phyloP scores from a whole-genome alignment of 129 eudicot genomes.

The Flaveria ramosissima region DNA sequence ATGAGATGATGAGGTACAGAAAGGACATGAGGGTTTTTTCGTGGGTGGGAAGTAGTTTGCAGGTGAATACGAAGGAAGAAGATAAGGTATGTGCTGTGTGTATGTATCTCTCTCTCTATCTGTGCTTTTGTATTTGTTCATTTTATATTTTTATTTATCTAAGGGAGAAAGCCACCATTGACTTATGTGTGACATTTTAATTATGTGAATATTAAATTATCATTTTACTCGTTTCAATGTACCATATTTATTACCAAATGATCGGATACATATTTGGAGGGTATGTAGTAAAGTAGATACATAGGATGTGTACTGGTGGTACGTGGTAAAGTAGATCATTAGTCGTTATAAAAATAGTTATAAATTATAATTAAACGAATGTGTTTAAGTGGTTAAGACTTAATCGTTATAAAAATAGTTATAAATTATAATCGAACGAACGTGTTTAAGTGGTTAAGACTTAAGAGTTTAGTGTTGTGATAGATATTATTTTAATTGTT shows the following conservation, averaged over 20 bases:
- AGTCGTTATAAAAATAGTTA: too few relatives aligned
- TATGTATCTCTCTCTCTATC: conserved; percentile 3
- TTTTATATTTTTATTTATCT: conserved; percentile 25
- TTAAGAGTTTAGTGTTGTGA: too few relatives aligned
- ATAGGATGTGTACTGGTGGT: too few relatives aligned
- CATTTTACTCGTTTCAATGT: neutral
- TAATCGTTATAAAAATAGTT: too few relatives aligned
- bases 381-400: too few relatives aligned
- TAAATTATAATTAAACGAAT: too few relatives aligned
- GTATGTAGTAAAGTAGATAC: too few relatives aligned
- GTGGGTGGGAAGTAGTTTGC: conserved; percentile 33
- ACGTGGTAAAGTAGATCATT: too few relatives aligned
- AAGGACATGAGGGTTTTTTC: conserved; percentile 16
- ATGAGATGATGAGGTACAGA: conserved; percentile 15
- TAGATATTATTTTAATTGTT: too few relatives aligned
- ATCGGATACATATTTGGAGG: too few relatives aligned
- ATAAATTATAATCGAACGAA: too few relatives aligned
- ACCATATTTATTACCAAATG: neutral
- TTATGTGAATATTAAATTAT: neutral
- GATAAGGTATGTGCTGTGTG: conserved; percentile 35
- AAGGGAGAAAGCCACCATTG: conserved; percentile 37
- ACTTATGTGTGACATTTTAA: conserved; percentile 17
- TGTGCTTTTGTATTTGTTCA: conserved; percentile 6
- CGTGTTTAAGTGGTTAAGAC: too few relatives aligned
- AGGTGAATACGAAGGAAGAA: conserved; percentile 30